Conservation (phyloP, 495 filamentous ascomycete species). For the Lophiotrema nucula region DNA sequence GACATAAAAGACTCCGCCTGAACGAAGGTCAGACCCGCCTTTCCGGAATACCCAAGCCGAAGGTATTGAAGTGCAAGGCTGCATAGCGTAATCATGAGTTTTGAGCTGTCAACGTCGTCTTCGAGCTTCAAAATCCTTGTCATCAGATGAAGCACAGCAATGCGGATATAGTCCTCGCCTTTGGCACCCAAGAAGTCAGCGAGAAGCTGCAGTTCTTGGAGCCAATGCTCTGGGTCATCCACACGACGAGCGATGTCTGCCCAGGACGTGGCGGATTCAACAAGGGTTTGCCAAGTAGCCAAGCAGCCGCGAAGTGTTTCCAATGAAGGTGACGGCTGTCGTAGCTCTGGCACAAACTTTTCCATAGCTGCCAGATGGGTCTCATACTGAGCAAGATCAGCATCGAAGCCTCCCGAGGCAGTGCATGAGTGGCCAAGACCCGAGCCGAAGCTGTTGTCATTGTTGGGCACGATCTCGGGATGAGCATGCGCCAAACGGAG, state of each 20-base stretch:
- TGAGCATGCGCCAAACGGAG: conserved; percentile 26
- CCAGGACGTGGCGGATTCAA: conserved; percentile 50
- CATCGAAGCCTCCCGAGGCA: conserved; percentile 51
- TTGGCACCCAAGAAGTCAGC: conserved; percentile 77
- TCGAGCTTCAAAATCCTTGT: conserved; percentile 57
- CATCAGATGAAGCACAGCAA: conserved; percentile 50
- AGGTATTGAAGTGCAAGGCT: conserved; percentile 69
- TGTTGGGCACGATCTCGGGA: conserved; percentile 2
- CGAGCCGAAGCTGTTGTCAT: background rate
- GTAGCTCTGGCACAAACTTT: conserved; percentile 54
- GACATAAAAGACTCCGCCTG: conserved; percentile 54
- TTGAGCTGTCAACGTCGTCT: conserved; percentile 35
- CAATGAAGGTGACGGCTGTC: conserved; percentile 48
- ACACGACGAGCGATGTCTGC: conserved; percentile 55
- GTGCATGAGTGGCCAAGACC: background rate
- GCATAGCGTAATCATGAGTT: conserved; percentile 56
- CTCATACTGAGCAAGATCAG: conserved; percentile 51
- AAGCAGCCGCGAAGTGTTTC: conserved; percentile 51
- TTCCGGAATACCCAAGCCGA: conserved; percentile 71
- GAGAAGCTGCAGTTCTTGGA: conserved; percentile 64
- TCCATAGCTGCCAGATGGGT: conserved; percentile 60
- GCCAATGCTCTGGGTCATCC: conserved; percentile 59
- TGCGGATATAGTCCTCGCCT: conserved; percentile 51
- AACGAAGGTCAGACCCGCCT: conserved; percentile 64
- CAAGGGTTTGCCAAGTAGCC: conserved; percentile 52